Conservation (phyloP, 176 grass and related monocot species). For the Aegilops bicornis region DNA sequence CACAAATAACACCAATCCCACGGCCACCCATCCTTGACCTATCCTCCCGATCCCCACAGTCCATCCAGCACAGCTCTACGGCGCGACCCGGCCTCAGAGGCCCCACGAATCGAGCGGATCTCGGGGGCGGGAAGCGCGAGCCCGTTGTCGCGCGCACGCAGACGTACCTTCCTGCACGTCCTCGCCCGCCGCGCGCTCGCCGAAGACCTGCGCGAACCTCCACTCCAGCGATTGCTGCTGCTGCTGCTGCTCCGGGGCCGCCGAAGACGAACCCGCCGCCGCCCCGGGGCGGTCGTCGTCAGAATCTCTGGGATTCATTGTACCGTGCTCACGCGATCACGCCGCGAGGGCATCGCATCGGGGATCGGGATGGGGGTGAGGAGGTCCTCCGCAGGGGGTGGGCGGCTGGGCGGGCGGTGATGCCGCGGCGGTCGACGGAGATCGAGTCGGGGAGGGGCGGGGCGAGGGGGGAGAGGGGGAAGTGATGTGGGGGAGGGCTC, state of each 20-base stretch:
- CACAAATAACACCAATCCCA: slow-evolving; percentile 22
- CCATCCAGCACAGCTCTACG: not conserved
- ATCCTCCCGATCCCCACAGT: slow-evolving; percentile 10
- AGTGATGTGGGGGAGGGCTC: slow-evolving; percentile 33
- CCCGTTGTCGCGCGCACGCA: not conserved
- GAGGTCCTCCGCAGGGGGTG: not conserved
- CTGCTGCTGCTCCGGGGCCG: slow-evolving; percentile 10
- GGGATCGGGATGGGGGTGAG: slow-evolving; percentile 28
- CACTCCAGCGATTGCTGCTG: slow-evolving; percentile 53
- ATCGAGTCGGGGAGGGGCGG: slow-evolving; percentile 31
- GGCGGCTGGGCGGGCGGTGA: not conserved
- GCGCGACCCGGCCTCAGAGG: not conserved
- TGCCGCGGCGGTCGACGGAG: slow-evolving; percentile 32
- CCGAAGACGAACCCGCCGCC: slow-evolving; percentile 14
- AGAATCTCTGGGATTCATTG: slow-evolving; percentile 53
- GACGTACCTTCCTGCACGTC: slow-evolving; percentile 88
- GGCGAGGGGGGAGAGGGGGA: not conserved
- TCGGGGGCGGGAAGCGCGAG: slow-evolving; percentile 18
- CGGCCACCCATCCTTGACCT: not conserved
- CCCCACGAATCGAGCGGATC: slow-evolving; percentile 49
- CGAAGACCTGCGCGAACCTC: slow-evolving; percentile 92
- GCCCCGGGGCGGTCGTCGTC: slow-evolving; percentile 23
- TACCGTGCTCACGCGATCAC: slow-evolving; percentile 52
- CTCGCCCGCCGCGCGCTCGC: slow-evolving; percentile 78
- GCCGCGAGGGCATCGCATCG: slow-evolving; percentile 35